phyloP scores from a whole-genome alignment of 345 rosid genomes.

The Euphorbia lathyris region DNA sequence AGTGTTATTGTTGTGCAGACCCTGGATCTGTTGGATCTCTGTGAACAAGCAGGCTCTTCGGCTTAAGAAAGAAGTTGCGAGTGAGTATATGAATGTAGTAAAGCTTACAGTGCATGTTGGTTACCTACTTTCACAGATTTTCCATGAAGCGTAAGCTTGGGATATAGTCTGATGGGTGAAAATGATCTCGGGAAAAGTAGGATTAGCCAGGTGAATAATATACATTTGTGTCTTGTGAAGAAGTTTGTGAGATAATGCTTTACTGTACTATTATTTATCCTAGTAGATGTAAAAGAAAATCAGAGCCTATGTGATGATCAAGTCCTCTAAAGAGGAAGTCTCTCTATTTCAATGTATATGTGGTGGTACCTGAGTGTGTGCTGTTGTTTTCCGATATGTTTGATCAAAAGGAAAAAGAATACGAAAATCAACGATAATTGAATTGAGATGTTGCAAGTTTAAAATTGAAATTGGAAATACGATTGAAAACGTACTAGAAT shows the following conservation, averaged over 20 bases:
- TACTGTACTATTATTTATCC: conserved; percentile 5
- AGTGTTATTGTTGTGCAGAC: conserved; percentile 53
- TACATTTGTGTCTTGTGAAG: conserved; percentile 20
- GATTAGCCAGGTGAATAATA: conserved; percentile 33
- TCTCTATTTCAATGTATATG: conserved; percentile 13
- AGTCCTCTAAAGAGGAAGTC: conserved; percentile 19
- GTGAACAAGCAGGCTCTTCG: conserved; percentile 80
- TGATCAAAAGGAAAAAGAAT: too few relatives aligned
- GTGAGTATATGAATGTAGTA: conserved; percentile 20
- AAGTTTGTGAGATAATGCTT: conserved; percentile 11
- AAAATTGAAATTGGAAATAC: too few relatives aligned
- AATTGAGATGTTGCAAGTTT: too few relatives aligned
- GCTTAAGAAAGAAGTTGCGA: conserved; percentile 37
- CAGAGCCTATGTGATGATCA: conserved; percentile 13
- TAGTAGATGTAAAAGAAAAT: conserved; percentile 28
- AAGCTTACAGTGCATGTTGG: conserved; percentile 27
- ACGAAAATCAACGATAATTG: too few relatives aligned
- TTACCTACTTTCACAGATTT: conserved; percentile 35
- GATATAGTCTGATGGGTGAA: conserved; percentile 29
- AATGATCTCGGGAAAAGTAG: conserved; percentile 26
- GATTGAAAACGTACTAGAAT: too few relatives aligned
- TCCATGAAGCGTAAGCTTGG: conserved; percentile 52
- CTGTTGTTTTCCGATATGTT: too few relatives aligned
- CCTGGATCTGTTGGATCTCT: conserved; percentile 77
- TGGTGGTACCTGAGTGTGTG: too few relatives aligned